Evolutionary conservation across 441 rosid species (phyloP).

Genomic region (Populus hybrid): DNA sequence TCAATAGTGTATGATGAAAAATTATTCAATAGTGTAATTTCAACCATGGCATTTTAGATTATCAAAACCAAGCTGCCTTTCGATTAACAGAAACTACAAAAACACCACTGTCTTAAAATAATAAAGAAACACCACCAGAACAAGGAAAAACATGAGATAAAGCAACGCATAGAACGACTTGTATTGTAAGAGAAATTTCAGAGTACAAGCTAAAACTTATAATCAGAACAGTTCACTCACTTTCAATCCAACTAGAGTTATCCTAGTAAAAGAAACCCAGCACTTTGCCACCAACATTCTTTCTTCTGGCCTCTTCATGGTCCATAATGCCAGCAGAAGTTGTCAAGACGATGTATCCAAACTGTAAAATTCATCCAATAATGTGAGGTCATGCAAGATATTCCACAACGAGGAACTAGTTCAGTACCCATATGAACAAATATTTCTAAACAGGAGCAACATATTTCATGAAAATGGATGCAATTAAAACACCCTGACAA

Average conservation of each 20-base stretch:
- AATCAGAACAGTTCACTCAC: not conserved
- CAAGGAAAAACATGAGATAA: not conserved
- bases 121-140: not conserved
- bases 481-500: not conserved
- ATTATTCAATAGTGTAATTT: not conserved
- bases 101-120: not conserved
- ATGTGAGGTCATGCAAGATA: not conserved
- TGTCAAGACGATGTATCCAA: conserved; percentile 43
- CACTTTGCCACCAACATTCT: conserved; percentile 53
- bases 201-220: not conserved
- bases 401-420: not conserved
- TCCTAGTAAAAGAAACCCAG: conserved; percentile 5
- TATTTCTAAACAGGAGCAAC: not conserved
- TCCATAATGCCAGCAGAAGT: conserved; percentile 57
- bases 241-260: not conserved
- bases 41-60: not conserved
- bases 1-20: not conserved
- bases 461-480: not conserved
- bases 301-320: conserved; percentile 51
- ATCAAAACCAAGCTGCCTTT: not conserved
- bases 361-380: conserved; percentile 20
- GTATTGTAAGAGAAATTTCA: not conserved
- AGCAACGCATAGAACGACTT: not conserved
- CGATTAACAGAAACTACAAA: not conserved
- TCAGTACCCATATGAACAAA: not conserved